Conservation (phyloP, 257 asterid genomes). For the Hygrophila difformis region DNA sequence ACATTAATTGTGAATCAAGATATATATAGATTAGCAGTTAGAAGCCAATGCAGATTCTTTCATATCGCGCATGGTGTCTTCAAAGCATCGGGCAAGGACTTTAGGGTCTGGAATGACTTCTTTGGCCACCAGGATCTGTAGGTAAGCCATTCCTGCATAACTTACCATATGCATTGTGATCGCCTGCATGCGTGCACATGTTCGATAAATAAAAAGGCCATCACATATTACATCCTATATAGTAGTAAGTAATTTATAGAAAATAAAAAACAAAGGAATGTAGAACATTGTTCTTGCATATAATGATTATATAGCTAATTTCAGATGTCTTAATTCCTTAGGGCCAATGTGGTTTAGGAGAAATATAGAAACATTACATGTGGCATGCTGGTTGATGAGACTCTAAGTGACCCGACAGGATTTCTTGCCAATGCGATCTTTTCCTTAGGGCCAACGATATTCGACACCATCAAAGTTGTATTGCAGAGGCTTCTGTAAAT, state of each 20-base stretch:
- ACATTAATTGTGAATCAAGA: too few relatives aligned
- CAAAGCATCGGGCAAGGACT: conserved; percentile 55
- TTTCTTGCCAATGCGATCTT: conserved; percentile 37
- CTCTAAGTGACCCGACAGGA: conserved; percentile 43
- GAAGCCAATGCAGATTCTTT: conserved; percentile 37
- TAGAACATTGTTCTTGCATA: too few relatives aligned
- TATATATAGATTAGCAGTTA: too few relatives aligned
- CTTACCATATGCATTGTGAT: conserved; percentile 86
- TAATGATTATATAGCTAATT: too few relatives aligned
- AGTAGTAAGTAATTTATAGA: too few relatives aligned
- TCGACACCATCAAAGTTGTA: conserved; percentile 67
- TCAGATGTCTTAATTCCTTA: too few relatives aligned
- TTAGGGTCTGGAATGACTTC: conserved; percentile 69
- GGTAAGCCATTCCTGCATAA: conserved; percentile 57
- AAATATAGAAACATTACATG: conserved; percentile 36
- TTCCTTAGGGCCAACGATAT: conserved; percentile 59
- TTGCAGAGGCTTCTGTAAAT: conserved; percentile 57
- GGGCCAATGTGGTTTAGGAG: too few relatives aligned
- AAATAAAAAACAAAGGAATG: too few relatives aligned
- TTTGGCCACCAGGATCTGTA: conserved; percentile 78
- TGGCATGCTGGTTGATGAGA: conserved; percentile 47
- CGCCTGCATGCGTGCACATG: conserved; percentile 59
- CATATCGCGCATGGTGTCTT: conserved; percentile 59
- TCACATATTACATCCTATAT: too few relatives aligned
- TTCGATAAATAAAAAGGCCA: too few relatives aligned